Conservation (phyloP, 768 basidiomycete genomes). For the Coprinellus micaceus region DNA sequence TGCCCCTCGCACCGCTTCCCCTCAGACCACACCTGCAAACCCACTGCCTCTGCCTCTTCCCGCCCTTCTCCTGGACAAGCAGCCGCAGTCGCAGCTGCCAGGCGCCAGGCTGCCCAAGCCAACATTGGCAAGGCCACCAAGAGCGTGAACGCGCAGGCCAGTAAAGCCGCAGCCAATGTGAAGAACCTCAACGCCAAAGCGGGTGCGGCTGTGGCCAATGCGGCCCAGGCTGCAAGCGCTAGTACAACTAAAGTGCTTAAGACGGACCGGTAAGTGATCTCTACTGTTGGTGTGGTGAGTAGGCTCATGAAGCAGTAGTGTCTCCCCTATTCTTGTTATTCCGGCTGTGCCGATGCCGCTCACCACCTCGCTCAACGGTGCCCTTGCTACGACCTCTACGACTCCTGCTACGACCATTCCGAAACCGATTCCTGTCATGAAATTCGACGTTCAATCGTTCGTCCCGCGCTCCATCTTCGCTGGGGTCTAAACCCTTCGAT, state of each 20-base stretch:
- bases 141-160: no score
- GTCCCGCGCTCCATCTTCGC: constrained; percentile 67
- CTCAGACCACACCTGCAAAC: constrained; percentile 57
- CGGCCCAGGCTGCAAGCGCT: no score
- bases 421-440: constrained; percentile 36
- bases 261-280: constrained; percentile 62
- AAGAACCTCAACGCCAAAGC: constrained; percentile 33
- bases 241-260: constrained; percentile 38
- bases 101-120: background rate
- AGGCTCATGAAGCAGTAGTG: constrained; percentile 66
- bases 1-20: constrained; percentile 82
- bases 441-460: constrained; percentile 43
- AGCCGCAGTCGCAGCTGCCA: background rate
- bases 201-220: constrained; percentile 18
- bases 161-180: constrained; percentile 38
- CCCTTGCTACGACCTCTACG: constrained; percentile 11
- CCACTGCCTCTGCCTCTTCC: constrained; percentile 19
- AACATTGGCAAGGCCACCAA: no score
- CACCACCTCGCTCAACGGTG: constrained; percentile 8
- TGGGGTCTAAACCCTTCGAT: no score
- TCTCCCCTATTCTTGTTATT: constrained; percentile 21
- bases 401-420: constrained; percentile 15
- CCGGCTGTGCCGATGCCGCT: constrained; percentile 11
- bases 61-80: no score
- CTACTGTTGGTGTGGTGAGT: constrained; percentile 34